Base-by-base conservation (phyloP, 2,329 filamentous ascomycete genomes). In the Colletotrichum shisoi region DNA sequence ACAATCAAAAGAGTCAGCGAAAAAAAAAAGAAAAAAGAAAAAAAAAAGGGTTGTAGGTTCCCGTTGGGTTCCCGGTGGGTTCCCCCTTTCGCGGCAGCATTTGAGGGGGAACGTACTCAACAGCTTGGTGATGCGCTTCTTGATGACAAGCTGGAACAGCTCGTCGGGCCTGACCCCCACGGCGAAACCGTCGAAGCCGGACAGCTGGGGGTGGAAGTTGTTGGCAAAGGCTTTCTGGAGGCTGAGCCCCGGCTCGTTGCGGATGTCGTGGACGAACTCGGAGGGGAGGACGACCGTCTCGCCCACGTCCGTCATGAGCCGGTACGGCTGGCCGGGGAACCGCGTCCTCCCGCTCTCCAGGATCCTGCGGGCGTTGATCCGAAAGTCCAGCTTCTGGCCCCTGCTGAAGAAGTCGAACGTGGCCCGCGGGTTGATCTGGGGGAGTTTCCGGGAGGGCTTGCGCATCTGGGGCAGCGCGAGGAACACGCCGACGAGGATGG, bases 191-290 rank as follows among this genome's bases (percentile, higher is more conserved):
- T 72, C 67, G 19, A 72, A 72, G 0, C 70, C 69, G n/a, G 46
- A 42, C 3, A 72, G 57, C 1, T 71, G 57, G 12, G 62, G 53
- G 4, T 71, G 69, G 21, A 71, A 71, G 2, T 52, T 46, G 6
- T 68, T n/a, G 0, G 46, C 37, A 12, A 63, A 61, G 1, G 69
- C 57, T 8, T 70, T 39, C 12, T 40, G 42, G 39, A 73, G 71
- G 57, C 62, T 61, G 8, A 73, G 64, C 8, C 65, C 63, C 5
- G 58, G 53, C 7, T 73, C 69, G 21, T 73, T 73, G 11, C 72
- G 71, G 15, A 73, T 71, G 2, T 72, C 70, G 39, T 72, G 57
- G 11, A 65, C 48, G 37, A 72, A 68, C 12, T 27, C 51, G 3
- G 63, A 24, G 0, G 72, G 73, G 0, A 74, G 63, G 34, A 73